Base-by-base conservation (phyloP, 495 filamentous ascomycete genomes). In the Penicillium taxi region DNA sequence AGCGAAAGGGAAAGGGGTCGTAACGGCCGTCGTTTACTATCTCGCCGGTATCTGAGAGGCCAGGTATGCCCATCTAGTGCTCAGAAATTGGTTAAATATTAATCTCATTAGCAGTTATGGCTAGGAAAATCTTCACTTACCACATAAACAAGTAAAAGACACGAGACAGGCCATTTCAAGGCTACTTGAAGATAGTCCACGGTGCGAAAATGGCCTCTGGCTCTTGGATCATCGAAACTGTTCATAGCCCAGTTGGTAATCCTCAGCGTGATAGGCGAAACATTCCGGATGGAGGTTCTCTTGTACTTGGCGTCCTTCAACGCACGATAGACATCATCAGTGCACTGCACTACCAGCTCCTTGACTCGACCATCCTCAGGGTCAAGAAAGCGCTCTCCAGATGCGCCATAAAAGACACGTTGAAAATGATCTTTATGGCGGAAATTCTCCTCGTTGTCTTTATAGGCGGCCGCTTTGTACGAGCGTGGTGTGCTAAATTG, bases 361-460 rank as follows among this genome's bases (percentile, higher is more conserved):
- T 14, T 2, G 7, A 29, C 26, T 3, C 12, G 8, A 29, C 26
- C 26, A 13, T 9, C 12, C 9, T n/a, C 26, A 11, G 26, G 26
- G 26, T 29, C 26, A 9, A 29, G 26, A 14, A 29, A 29, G 9
- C 26, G 8, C 7, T 29, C 26, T 13, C 15, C 26, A 1, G 26
- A 6, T 9, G 2, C 6, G 6, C 26, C 26, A n/a, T 13, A 6
- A 14, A 13, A 13, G 12, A 29, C 26, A 29, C 26, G 26, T 14
- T 29, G 26, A 13, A 29, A 29, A 14, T 29, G 26, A 14, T 29
- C 26, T 29, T 29, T 29, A 14, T 29, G 26, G n/a, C n/a, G n/a
- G n/a, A n/a, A n/a, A n/a, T n/a, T n/a, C n/a, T n/a, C n/a, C n/a
- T n/a, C n/a, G n/a, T n/a, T n/a, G n/a, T n/a, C n/a, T n/a, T n/a